Base-by-base conservation (phyloP, 1,139 yeast genomes). In the Lodderomyces parapsilosis region DNA sequence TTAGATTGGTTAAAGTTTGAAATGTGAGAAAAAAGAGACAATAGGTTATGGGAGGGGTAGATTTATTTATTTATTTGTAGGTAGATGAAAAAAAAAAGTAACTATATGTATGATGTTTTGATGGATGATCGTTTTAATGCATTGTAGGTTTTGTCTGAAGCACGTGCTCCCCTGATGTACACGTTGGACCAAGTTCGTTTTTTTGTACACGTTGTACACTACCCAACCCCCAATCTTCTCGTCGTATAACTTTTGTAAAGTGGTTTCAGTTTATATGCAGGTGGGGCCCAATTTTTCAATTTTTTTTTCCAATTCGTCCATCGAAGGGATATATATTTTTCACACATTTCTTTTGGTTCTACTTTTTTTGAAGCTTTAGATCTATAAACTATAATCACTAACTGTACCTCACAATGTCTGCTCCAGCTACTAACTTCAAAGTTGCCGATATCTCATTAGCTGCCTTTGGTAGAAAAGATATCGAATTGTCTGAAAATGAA, bases 401-500 rank as follows among this genome's bases (percentile, higher is more conserved):
- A n/a, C 28, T 8, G 9, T 22, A 22, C 24, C 17, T 13, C 3
- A 37, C 40, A 25, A 37, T 37, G 40, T 60, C 68, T 47, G 57
- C 66, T 49, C 68, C 68, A 53, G 63, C 65, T 42, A 58, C 57
- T 37, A 86, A 84, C 76, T 93, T 84, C 82, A 93, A 94, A 76
- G 96, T 93, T 69, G 96, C 99, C 65, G 99, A 93, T 74, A 86
- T 94, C 75, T 88, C 97, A 60, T 83, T 93, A 59, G 99, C 99
- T 66, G 99, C 99, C 66, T 93, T 93, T 74, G 99, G 99, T 77
- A 90, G 99, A 82, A 94, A 93, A 78, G 99, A 93, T 77, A 93
- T 93, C 65, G 98, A 93, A 76, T 83, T 93, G 70, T 93, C 99
- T 56, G 99, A 94, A 80, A 93, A 93, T 71, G 99, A 93, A 78